A percentile compares a stretch with the other conserved stretches of the same genome.
Evolutionary conservation across 805 yeast species (phyloP).

Genomic region (Kurtzmaniella fragi): DNA sequence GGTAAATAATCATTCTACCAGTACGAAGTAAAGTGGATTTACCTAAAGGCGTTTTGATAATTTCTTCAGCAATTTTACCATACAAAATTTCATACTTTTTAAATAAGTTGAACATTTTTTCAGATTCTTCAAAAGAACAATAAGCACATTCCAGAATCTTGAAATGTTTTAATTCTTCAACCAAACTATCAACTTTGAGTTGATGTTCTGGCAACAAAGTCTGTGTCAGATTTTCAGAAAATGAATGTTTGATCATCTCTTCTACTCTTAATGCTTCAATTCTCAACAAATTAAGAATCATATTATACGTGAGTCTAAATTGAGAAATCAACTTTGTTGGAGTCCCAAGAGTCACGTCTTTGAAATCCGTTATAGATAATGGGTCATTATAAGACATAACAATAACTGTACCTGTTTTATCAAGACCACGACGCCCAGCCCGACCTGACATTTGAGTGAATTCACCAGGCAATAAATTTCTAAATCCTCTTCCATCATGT

Average conservation of each 20-base stretch:
- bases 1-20: slow-evolving; percentile 58
- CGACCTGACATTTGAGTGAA: slow-evolving; percentile 99
- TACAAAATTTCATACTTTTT: slow-evolving; percentile 42
- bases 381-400: slow-evolving; percentile 80
- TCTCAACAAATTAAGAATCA: slow-evolving; percentile 87
- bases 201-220: slow-evolving; percentile 83
- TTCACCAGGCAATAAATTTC: slow-evolving; percentile 89
- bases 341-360: slow-evolving; percentile 78
- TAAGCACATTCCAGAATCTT: slow-evolving; percentile 32
- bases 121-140: slow-evolving; percentile 37
- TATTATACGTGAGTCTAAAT: slow-evolving; percentile 89
- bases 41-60: slow-evolving; percentile 44
- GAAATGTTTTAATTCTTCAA: slow-evolving; percentile 38
- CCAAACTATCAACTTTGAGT: slow-evolving; percentile 51
- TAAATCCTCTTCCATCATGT: slow-evolving; percentile 82
- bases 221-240: slow-evolving; percentile 86
- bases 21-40: slow-evolving; percentile 40
- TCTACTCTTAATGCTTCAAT: slow-evolving; percentile 96
- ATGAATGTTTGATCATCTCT: slow-evolving; percentile 95
- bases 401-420: slow-evolving; percentile 89
- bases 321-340: slow-evolving; percentile 90
- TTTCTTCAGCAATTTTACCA: slow-evolving; percentile 41
- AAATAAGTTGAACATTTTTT: slow-evolving; percentile 39
- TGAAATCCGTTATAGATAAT: slow-evolving; percentile 51
- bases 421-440: slow-evolving; percentile 97